phyloP scores from a whole-genome alignment of 2,329 filamentous ascomycete species.

The Trichoderma guizhouense region DNA sequence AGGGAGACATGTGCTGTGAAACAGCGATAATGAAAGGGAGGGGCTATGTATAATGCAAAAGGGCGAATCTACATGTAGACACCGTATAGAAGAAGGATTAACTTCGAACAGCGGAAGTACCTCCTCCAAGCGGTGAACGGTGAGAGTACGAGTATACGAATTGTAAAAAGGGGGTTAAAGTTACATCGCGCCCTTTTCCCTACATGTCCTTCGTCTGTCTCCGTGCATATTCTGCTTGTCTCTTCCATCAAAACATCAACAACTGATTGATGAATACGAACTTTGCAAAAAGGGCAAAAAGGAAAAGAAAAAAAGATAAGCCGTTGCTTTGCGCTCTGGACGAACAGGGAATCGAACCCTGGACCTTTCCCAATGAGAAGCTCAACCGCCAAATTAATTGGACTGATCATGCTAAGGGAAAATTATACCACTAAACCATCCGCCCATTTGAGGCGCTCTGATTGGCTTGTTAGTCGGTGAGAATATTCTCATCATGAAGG shows the following conservation, averaged over 20 bases:
- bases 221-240: not conserved
- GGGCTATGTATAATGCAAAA: not conserved
- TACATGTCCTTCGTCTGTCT: not conserved
- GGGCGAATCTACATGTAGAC: not conserved
- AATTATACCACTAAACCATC: slow-evolving; percentile 21
- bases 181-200: not conserved
- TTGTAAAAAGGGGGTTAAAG: not conserved
- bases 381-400: not conserved
- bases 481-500: not conserved
- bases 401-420: slow-evolving; percentile 14
- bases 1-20: not conserved
- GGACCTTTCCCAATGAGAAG: slow-evolving; percentile 19
- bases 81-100: not conserved
- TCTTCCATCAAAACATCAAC: not conserved
- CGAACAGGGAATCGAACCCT: slow-evolving; percentile 22
- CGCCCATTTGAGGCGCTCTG: slow-evolving; percentile 13
- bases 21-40: not conserved
- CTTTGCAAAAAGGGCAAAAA: not conserved
- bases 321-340: slow-evolving; percentile 1
- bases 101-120: not conserved
- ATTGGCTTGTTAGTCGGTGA: not conserved
- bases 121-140: not conserved
- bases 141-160: not conserved
- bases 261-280: not conserved
- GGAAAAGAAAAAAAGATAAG: not conserved